A percentile compares a stretch with the other conserved stretches of the same genome.
phyloP scores from a whole-genome alignment of 1,139 yeast genomes.

The Yueomyces sp. region DNA sequence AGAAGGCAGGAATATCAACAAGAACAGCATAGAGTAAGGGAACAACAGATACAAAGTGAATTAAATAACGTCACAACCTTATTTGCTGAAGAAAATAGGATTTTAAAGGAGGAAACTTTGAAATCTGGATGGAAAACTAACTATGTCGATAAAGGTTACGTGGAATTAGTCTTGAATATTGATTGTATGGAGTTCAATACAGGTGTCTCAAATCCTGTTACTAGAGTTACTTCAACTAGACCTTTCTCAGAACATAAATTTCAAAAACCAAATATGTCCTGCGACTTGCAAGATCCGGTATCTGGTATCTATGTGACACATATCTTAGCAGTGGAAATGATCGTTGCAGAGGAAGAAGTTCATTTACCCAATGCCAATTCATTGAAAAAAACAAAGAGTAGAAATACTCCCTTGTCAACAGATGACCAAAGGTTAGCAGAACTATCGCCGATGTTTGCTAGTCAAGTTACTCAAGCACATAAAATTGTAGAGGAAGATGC shows the following conservation, averaged over 20 bases:
- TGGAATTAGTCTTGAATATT: slow-evolving; percentile 65
- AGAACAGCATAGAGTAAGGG: slow-evolving; percentile 24
- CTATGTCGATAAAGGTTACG: slow-evolving; percentile 58
- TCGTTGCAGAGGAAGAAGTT: slow-evolving; percentile 81
- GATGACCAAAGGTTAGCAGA: slow-evolving; percentile 30
- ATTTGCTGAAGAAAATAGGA: slow-evolving; percentile 59
- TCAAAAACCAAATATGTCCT: slow-evolving; percentile 39
- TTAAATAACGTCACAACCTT: slow-evolving; percentile 29
- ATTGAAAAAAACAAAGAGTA: slow-evolving; percentile 5
- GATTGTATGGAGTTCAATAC: slow-evolving; percentile 45
- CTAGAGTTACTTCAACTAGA: slow-evolving; percentile 22
- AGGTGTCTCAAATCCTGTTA: slow-evolving; percentile 33
- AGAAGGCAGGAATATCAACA: slow-evolving; percentile 23
- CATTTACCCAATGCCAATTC: slow-evolving; percentile 28
- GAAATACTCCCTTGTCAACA: slow-evolving; percentile 4
- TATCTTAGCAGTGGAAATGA: slow-evolving; percentile 66
- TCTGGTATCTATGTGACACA: slow-evolving; percentile 70
- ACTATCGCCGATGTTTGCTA: slow-evolving; percentile 30
- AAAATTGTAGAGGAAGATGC: slow-evolving; percentile 10
- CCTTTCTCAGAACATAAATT: slow-evolving; percentile 15
- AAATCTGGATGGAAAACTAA: slow-evolving; percentile 94
- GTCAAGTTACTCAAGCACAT: slow-evolving; percentile 14
- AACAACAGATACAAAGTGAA: slow-evolving; percentile 21
- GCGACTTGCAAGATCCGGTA: slow-evolving; percentile 74
- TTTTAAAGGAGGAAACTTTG: slow-evolving; percentile 66